Conservation (phyloP, 306 rosid genomes). For the Begonia fuchsioides region DNA sequence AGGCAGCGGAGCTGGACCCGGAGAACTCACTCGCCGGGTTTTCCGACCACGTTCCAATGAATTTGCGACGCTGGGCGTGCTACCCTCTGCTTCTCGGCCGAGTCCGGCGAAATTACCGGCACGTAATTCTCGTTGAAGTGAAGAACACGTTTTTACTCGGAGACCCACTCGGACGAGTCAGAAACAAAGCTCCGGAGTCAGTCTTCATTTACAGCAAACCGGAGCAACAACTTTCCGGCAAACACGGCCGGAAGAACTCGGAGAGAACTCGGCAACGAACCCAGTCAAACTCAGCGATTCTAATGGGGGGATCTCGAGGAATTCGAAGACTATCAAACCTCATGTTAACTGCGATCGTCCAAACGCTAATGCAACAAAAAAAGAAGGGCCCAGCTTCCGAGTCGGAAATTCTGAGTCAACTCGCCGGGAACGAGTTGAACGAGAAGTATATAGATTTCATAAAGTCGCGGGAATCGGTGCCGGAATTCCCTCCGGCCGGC, state of each 20-base stretch:
- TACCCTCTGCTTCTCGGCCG: conserved; percentile 85
- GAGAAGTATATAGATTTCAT: conserved; percentile 31
- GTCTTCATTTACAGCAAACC: conserved; percentile 18
- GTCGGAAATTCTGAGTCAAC: conserved; percentile 44
- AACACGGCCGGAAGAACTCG: conserved; percentile 27
- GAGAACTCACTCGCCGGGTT: conserved; percentile 83
- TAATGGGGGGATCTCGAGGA: conserved; percentile 76
- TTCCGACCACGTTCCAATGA: conserved; percentile 37
- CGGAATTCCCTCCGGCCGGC: conserved; percentile 33
- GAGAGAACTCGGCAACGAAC: conserved; percentile 18
- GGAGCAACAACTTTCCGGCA: conserved; percentile 2
- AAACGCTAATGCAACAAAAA: conserved; percentile 36
- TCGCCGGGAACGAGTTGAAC: conserved; percentile 28
- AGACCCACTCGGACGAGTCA: conserved; percentile 44
- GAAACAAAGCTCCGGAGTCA: conserved; percentile 45
- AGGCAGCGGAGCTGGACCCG: conserved; percentile 66
- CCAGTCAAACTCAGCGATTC: conserved; percentile 24
- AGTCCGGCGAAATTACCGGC: conserved; percentile 54
- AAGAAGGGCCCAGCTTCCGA: conserved; percentile 38
- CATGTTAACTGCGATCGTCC: conserved; percentile 41
- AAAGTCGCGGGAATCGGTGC: conserved; percentile 26
- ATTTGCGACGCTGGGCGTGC: conserved; percentile 75
- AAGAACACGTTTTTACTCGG: conserved; percentile 24
- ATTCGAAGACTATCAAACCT: conserved; percentile 44
- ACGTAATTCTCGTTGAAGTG: conserved; percentile 44